Evolutionary conservation across 371 early-diverging fungal species (phyloP).

Genomic region (Mucor sp.): DNA sequence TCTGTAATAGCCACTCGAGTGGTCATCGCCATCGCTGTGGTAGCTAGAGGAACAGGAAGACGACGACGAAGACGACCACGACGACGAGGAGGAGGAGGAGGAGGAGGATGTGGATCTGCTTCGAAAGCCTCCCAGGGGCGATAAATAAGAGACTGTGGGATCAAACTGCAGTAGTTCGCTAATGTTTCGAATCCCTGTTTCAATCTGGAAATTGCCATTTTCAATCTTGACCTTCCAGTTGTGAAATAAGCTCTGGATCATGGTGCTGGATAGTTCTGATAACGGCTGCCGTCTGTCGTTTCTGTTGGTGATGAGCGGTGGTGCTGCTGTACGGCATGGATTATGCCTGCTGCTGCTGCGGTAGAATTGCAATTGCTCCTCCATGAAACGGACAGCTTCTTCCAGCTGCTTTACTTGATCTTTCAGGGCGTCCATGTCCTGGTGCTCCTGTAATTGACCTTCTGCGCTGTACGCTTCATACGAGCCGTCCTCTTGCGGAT

Average conservation of each 20-base stretch:
- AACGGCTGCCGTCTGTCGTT: neutral
- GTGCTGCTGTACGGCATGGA: too few species aligned
- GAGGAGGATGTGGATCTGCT: too few species aligned
- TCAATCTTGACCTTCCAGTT: constrained; percentile 14
- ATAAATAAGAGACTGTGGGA: neutral
- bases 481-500: neutral
- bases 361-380: constrained; percentile 2
- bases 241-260: neutral
- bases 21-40: neutral
- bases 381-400: neutral
- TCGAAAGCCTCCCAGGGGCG: neutral
- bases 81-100: too few species aligned
- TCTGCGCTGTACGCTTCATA: neutral
- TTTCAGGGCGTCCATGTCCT: neutral
- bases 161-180: constrained; percentile 15
- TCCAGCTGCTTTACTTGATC: constrained; percentile 5
- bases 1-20: neutral
- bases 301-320: too few species aligned
- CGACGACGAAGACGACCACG: too few species aligned
- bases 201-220: constrained; percentile 19
- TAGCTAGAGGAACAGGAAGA: too few species aligned
- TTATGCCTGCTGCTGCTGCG: neutral
- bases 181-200: constrained; percentile 20
- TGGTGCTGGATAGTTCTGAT: neutral
- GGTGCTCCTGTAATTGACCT: neutral